Conservation (phyloP, 108 stramenopile species). For the Fistulifera pelliculosa region DNA sequence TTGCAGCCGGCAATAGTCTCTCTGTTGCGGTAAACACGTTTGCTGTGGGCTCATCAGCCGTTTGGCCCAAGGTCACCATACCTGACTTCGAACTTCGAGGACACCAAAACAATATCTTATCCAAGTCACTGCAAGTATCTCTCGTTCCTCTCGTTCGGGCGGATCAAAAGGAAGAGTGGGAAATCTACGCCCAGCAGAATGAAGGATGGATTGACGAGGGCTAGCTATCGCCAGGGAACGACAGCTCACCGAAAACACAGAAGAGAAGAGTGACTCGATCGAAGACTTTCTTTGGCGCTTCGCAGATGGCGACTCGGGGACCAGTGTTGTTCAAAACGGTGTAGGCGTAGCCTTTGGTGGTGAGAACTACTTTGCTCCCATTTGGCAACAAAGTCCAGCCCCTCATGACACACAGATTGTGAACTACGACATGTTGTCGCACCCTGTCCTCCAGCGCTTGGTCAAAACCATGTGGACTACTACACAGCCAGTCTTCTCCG, state of each 20-base stretch:
- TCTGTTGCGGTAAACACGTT: neutral
- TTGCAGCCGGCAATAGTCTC: neutral
- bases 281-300: neutral
- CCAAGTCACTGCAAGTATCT: slow-evolving; percentile 2
- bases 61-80: slow-evolving; percentile 1
- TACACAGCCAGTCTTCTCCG: neutral
- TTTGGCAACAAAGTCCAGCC: slow-evolving; percentile 5
- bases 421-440: slow-evolving; percentile 10
- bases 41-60: neutral
- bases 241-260: no score
- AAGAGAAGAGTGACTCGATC: neutral
- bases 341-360: neutral
- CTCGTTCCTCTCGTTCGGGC: slow-evolving; percentile 1
- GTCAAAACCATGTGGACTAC: neutral
- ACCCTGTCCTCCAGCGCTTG: slow-evolving; percentile 1
- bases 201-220: slow-evolving; percentile 11
- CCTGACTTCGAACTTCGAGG: slow-evolving; percentile 7
- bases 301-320: neutral
- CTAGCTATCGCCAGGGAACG: neutral
- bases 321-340: neutral
- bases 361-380: neutral
- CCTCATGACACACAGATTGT: slow-evolving; percentile 1
- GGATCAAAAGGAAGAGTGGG: slow-evolving; percentile 6
- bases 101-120: neutral
- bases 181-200: slow-evolving; percentile 8